These are phyloP conservation scores for Coffea eugenioides DNA, from an alignment of 257 asterid genomes.

Conservation along the genomic window DNA sequence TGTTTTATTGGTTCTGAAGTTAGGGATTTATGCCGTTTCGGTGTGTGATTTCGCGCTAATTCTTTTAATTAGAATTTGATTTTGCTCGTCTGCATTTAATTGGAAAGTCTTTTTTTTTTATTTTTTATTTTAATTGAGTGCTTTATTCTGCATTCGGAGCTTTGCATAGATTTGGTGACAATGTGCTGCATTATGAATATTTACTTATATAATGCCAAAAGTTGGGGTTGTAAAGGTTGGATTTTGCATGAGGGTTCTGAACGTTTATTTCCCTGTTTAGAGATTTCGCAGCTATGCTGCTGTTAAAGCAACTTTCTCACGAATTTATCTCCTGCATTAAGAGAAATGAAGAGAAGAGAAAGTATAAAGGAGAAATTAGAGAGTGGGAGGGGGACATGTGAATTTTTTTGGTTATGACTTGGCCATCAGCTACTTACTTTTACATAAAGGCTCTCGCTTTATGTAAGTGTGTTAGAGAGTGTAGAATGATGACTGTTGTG, in stretches of 20 bases:
- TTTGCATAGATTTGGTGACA: not conserved
- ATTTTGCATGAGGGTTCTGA: not conserved
- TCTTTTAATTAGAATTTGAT: not conserved
- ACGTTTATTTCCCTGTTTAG: not conserved
- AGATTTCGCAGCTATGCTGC: not conserved
- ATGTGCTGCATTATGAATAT: not conserved
- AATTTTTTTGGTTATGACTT: not conserved
- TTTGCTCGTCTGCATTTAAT: not conserved
- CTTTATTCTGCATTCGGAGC: not conserved
- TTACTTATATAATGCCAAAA: not conserved
- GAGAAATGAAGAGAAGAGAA: not conserved
- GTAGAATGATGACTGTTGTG: not conserved
- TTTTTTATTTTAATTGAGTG: not conserved
- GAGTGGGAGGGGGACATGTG: not conserved
- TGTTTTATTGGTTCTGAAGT: conserved; percentile 9
- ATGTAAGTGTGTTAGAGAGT: not conserved
- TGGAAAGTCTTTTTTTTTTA: not conserved
- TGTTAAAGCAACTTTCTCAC: not conserved
- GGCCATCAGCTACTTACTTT: not conserved
- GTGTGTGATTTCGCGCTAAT: not conserved
- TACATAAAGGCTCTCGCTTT: not conserved
- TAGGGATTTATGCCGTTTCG: conserved; percentile 17
- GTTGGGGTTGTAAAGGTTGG: not conserved
- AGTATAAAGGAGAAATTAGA: not conserved
- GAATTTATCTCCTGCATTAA: not conserved